phyloP scores from a whole-genome alignment of 2,329 filamentous ascomycete species.

The Neocucurbitaria cava region DNA sequence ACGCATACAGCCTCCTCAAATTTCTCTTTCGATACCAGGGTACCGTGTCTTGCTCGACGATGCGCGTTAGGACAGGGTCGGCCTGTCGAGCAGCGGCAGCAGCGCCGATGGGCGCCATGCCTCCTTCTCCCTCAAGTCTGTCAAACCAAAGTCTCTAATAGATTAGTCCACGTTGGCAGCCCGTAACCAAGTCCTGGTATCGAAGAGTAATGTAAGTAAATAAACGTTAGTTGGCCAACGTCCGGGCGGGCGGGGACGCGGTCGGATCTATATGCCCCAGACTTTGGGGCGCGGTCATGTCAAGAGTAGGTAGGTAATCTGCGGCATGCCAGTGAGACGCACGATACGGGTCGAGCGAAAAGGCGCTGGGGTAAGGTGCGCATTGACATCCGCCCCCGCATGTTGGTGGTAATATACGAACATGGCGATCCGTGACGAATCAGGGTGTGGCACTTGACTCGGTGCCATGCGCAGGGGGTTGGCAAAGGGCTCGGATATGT shows the following conservation, averaged over 20 bases:
- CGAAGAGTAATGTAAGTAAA: background rate
- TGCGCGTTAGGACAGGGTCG: slow-evolving; percentile 51
- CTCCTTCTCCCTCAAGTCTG: background rate
- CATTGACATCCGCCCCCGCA: slow-evolving; percentile 16
- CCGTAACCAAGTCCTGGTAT: background rate
- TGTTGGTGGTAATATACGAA: slow-evolving; percentile 17
- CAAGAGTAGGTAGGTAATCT: slow-evolving; percentile 6
- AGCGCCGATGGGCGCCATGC: slow-evolving; percentile 25
- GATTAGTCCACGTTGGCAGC: background rate
- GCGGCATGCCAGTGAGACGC: slow-evolving; percentile 10
- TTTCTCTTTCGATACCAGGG: slow-evolving; percentile 51
- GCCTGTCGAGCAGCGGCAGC: slow-evolving; percentile 24
- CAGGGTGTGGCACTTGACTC: background rate
- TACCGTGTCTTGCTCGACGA: slow-evolving; percentile 50
- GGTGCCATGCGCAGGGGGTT: background rate
- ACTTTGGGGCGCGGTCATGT: slow-evolving; percentile 2
- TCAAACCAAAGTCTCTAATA: background rate
- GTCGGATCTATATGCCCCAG: slow-evolving; percentile 15
- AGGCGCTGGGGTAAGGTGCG: background rate
- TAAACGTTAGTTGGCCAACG: slow-evolving; percentile 1
- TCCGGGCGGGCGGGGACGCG: slow-evolving; percentile 7
- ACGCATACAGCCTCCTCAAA: slow-evolving; percentile 43
- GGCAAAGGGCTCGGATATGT: background rate
- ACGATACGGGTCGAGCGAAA: slow-evolving; percentile 1
- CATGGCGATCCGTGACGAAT: slow-evolving; percentile 11